phyloP scores from a whole-genome alignment of 2,329 filamentous ascomycete genomes.

The Fusarium sp. region DNA sequence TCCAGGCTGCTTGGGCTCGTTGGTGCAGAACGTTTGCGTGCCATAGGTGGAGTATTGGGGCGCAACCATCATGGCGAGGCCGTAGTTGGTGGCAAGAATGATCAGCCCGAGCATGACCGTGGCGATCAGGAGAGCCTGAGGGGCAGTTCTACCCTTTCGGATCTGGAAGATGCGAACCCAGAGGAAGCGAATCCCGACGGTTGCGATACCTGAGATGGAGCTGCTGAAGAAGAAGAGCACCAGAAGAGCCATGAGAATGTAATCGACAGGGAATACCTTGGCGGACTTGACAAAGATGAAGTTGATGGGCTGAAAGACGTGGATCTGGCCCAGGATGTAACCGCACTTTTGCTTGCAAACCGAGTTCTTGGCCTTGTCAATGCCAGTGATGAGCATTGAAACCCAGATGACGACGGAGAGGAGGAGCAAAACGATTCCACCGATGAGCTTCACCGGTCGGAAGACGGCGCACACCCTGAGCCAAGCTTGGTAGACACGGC shows the following conservation, averaged over 20 bases:
- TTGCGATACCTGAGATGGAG: slow-evolving; percentile 85
- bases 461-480: slow-evolving; percentile 83
- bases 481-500: slow-evolving; percentile 78
- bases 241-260: slow-evolving; percentile 85
- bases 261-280: slow-evolving; percentile 89
- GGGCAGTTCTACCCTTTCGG: slow-evolving; percentile 85
- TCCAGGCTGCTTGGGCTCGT: slow-evolving; percentile 67
- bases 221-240: slow-evolving; percentile 88
- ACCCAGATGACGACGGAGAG: slow-evolving; percentile 81
- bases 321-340: slow-evolving; percentile 86
- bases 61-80: slow-evolving; percentile 90
- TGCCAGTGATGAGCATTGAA: slow-evolving; percentile 93
- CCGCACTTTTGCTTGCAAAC: slow-evolving; percentile 90
- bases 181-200: slow-evolving; percentile 91
- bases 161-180: slow-evolving; percentile 96
- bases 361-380: slow-evolving; percentile 97
- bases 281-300: slow-evolving; percentile 81
- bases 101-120: slow-evolving; percentile 92
- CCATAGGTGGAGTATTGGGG: slow-evolving; percentile 96
- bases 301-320: slow-evolving; percentile 95
- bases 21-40: slow-evolving; percentile 91
- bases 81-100: slow-evolving; percentile 90
- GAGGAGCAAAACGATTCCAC: slow-evolving; percentile 79
- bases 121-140: slow-evolving; percentile 89
- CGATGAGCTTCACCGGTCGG: slow-evolving; percentile 86